These are phyloP conservation scores for Auriscalpium microsporum DNA, from an alignment of 768 basidiomycete genomes.

Conservation along the genomic window DNA sequence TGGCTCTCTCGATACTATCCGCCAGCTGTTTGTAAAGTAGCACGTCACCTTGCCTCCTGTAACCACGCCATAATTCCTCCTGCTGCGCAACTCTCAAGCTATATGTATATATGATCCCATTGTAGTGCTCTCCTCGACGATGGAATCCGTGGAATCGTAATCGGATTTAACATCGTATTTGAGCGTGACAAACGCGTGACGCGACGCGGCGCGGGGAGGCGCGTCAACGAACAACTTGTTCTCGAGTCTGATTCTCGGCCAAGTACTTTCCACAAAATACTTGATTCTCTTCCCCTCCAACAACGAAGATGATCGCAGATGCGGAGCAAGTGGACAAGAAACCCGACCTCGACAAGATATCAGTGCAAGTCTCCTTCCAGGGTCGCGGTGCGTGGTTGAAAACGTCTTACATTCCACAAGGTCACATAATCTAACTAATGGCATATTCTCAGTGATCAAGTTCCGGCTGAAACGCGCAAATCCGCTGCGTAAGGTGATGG, in stretches of 20 bases:
- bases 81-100: too few relatives aligned
- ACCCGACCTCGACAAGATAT: neutral
- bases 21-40: too few relatives aligned
- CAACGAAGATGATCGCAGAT: neutral
- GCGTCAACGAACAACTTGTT: neutral
- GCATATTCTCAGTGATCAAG: neutral
- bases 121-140: too few relatives aligned
- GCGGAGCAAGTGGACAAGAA: neutral
- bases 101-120: too few relatives aligned
- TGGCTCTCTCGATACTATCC: too few relatives aligned
- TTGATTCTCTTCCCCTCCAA: too few relatives aligned
- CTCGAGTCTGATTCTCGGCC: neutral
- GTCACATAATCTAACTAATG: neutral
- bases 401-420: neutral
- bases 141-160: too few relatives aligned
- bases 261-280: neutral
- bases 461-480: neutral
- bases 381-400: neutral
- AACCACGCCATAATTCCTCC: too few relatives aligned
- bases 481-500: neutral
- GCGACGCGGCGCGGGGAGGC: neutral
- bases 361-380: neutral
- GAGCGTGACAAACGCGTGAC: conserved; percentile 1
- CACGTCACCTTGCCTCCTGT: too few relatives aligned
- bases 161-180: too few relatives aligned